These are phyloP conservation scores for Dendrobium catenatum DNA, from an alignment of 106 monocot genomes.

Conservation along the genomic window DNA sequence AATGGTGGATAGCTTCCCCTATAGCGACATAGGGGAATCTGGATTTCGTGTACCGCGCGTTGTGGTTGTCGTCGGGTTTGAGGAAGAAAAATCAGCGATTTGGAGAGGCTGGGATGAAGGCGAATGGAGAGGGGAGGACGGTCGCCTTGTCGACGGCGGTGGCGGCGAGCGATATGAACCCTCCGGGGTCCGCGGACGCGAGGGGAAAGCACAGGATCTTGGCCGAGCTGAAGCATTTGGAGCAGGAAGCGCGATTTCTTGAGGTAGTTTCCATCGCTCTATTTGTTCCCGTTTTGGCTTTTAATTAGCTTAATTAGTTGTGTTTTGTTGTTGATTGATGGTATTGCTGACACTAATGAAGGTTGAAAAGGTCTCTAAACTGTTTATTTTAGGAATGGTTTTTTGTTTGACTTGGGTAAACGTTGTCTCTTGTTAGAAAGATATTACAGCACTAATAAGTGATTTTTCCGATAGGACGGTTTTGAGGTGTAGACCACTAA, in stretches of 20 bases:
- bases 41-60: not conserved
- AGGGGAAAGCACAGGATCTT: conserved; percentile 80
- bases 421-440: not conserved
- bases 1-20: not conserved
- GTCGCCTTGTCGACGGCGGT: not conserved
- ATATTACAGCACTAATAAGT: not conserved
- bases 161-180: not conserved
- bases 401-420: not conserved
- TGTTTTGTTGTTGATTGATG: not conserved
- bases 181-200: conserved; percentile 19
- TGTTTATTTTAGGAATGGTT: not conserved
- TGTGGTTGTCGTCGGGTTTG: not conserved
- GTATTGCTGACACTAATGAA: not conserved
- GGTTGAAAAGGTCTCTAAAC: not conserved
- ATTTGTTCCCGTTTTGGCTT: not conserved
- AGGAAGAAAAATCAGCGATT: not conserved
- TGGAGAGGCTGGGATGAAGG: conserved; percentile 23
- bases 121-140: conserved; percentile 18
- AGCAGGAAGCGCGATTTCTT: conserved; percentile 70
- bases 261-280: conserved; percentile 33
- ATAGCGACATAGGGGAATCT: not conserved
- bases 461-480: not conserved
- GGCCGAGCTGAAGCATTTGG: conserved; percentile 73
- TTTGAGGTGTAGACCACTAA: not conserved
- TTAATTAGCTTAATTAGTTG: not conserved